Base-by-base conservation (phyloP, 2,329 filamentous ascomycete species). In the Sporothrix curviconia region DNA sequence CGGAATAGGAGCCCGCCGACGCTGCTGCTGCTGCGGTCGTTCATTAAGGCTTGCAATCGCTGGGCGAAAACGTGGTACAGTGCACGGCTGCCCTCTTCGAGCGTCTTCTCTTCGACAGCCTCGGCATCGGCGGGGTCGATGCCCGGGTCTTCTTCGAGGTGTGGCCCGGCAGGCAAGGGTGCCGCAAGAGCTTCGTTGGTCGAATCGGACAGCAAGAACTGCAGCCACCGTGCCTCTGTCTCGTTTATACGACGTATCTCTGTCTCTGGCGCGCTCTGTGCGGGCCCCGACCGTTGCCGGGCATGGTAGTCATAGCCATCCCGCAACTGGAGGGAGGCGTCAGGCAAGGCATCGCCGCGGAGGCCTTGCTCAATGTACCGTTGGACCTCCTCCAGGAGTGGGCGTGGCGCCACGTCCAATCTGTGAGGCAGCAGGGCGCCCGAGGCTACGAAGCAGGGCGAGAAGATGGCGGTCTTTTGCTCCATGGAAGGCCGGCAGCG, bases 161-260 rank as follows among this genome's bases (percentile, higher is more conserved):
- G 54, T 4, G 57, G 52, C 0, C 44, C 59, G 2, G 3, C 12
- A 8, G 59, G 55, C 53, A 63, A 49, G 15, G 59, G 56, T 42
- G 44, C 32, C 24, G 64, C 53, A 61, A 67, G 66, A n/a, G 37
- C 52, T 22, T 58, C 54, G 40, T 65, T 69, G 55, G 66, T 65
- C 32, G 65, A 66, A 25, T 64, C 62, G 17, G 62, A 64, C 19
- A 66, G 64, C 19, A 73, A 57, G 7, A 69, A 69, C 51, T 64
- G 61, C 37, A 74, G 61, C 69, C 70, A 72, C 19, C 63, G 55
- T n/a, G 70, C 56, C 34, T 73, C 71, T 7, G 64, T 59, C 30
- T 63, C 60, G 43, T 62, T 61, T 14, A 71, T 32, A 1, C 57
- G 57, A 7, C 62, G 57, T 7, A 44, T 42, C 14, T 32, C 14